Evolutionary conservation across 306 rosid species (phyloP).

Genomic region (Datisca glomerata): DNA sequence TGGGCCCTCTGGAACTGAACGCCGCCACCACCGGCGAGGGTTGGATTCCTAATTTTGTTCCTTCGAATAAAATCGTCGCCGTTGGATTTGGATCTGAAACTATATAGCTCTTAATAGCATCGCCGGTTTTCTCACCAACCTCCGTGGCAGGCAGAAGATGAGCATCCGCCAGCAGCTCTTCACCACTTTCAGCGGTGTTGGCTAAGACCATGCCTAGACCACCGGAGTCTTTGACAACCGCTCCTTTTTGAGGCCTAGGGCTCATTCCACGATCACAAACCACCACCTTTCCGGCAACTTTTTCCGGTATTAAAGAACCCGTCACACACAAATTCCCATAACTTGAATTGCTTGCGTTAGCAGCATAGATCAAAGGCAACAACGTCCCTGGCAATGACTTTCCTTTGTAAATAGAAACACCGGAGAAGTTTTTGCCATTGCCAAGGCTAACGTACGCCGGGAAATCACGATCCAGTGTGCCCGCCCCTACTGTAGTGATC

Average conservation of each 20-base stretch:
- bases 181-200: slow-evolving; percentile 34
- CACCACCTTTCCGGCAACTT: slow-evolving; percentile 59
- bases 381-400: slow-evolving; percentile 10
- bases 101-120: slow-evolving; percentile 29
- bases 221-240: slow-evolving; percentile 48
- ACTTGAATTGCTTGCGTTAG: slow-evolving; percentile 27
- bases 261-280: slow-evolving; percentile 52
- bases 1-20: slow-evolving; percentile 77
- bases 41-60: slow-evolving; percentile 40
- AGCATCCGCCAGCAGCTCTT: slow-evolving; percentile 59
- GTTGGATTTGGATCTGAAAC: slow-evolving; percentile 35
- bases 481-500: slow-evolving; percentile 85
- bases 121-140: slow-evolving; percentile 38
- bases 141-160: slow-evolving; percentile 44
- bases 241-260: slow-evolving; percentile 47
- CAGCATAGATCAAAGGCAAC: slow-evolving; percentile 40
- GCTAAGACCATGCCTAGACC: slow-evolving; percentile 69
- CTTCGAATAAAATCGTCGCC: slow-evolving; percentile 35
- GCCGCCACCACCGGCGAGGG: slow-evolving; percentile 82
- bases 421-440: slow-evolving; percentile 48
- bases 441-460: slow-evolving; percentile 52
- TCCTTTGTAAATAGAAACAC: slow-evolving; percentile 44
- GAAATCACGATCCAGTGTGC: slow-evolving; percentile 81
- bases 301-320: slow-evolving; percentile 34
- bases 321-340: slow-evolving; percentile 33